phyloP scores from a whole-genome alignment of 345 rosid species.

The Ceriops tagal region DNA sequence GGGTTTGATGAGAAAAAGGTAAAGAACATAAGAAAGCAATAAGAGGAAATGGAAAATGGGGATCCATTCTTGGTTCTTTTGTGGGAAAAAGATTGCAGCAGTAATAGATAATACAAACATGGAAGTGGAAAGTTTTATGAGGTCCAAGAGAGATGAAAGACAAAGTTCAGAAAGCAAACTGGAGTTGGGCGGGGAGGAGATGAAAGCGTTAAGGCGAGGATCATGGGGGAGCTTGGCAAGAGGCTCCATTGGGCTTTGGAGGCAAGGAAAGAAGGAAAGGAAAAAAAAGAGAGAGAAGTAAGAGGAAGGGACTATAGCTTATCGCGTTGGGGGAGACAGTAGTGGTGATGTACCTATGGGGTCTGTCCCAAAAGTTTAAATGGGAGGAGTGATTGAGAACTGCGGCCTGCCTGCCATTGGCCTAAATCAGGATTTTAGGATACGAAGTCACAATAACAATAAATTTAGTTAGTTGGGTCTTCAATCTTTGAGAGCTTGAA shows the following conservation, averaged over 20 bases:
- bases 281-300: too few species aligned
- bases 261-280: not conserved
- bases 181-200: not conserved
- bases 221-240: constrained; percentile 11
- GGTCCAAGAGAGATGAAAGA: constrained; percentile 12
- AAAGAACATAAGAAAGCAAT: constrained; percentile 5
- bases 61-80: constrained; percentile 7
- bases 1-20: constrained; percentile 1
- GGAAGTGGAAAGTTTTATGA: constrained; percentile 15
- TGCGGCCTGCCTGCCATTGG: too few species aligned
- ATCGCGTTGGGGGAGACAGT: too few species aligned
- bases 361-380: too few species aligned
- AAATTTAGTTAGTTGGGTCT: too few species aligned
- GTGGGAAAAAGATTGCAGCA: constrained; percentile 1
- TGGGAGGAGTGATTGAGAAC: too few species aligned
- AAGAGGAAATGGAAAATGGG: constrained; percentile 23
- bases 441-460: too few species aligned
- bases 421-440: too few species aligned
- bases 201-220: not conserved
- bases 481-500: too few species aligned
- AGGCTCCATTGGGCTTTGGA: not conserved
- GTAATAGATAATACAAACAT: not conserved
- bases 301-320: too few species aligned
- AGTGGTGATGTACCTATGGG: too few species aligned
- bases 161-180: constrained; percentile 8